A percentile compares a stretch with the other conserved stretches of the same genome.
Conservation (phyloP, 2,329 filamentous ascomycete species). For the Diaporthe sp. region DNA sequence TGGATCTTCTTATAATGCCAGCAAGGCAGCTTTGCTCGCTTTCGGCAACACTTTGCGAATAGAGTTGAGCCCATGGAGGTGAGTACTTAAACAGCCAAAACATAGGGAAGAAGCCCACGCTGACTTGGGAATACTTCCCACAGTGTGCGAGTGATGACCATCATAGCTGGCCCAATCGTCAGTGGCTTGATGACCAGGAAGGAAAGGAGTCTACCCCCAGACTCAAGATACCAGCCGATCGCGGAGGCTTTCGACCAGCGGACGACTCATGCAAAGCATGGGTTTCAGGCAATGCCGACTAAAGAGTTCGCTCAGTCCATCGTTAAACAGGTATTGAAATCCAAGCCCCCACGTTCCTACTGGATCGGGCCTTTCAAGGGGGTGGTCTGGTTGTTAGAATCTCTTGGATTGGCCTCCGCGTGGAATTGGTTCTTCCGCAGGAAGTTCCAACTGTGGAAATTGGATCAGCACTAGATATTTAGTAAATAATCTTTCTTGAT, state of each 20-base stretch:
- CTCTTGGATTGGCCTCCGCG: conserved; percentile 3
- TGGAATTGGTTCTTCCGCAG: conserved; percentile 13
- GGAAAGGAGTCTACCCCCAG: neutral
- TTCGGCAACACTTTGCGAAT: neutral
- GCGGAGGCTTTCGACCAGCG: neutral
- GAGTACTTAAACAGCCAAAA: neutral
- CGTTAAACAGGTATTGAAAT: conserved; percentile 2
- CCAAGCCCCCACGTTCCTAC: conserved; percentile 3
- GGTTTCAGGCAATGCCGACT: neutral
- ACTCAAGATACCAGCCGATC: neutral
- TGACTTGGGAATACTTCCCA: neutral
- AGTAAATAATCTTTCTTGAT: neutral
- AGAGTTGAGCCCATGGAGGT: conserved; percentile 5
- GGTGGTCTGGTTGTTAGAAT: neutral
- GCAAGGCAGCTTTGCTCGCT: conserved; percentile 9
- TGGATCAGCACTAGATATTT: neutral
- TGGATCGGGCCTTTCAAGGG: conserved; percentile 7
- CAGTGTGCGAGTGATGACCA: conserved; percentile 4
- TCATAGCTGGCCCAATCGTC: conserved; percentile 8
- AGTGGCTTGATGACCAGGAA: conserved; percentile 10
- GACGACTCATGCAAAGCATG: conserved; percentile 9
- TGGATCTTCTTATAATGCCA: neutral
- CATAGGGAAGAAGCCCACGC: neutral
- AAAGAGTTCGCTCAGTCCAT: conserved; percentile 7
- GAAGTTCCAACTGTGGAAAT: conserved; percentile 1